Evolutionary conservation across 2,329 filamentous ascomycete genomes (phyloP), one percentile per base, ranked within the genome.

Genomic region (Microdochium paspali): DNA sequence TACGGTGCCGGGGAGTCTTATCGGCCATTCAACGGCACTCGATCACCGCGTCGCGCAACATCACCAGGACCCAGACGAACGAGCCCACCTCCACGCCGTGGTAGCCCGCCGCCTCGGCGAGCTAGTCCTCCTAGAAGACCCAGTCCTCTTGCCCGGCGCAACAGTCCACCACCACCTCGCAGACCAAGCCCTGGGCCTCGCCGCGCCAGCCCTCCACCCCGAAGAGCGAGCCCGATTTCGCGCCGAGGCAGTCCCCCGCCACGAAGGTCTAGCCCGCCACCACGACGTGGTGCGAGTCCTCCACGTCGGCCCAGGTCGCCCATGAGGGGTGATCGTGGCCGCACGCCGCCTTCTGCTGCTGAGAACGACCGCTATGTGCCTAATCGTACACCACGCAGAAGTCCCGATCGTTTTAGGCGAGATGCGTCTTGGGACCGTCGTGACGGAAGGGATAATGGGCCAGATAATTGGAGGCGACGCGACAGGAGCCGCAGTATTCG

Each of bases 1-100:
- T 81, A 80, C 59, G 77, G 77, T 46, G 78, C 78, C 12, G 77
- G 77, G 49, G 77, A 81, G 62, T 80, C 76, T 31, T 81, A 79
- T 68, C 68, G 77, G 50, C 77, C 77, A 10, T 80, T 75, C 49
- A 78, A 77, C 45, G 63, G 72, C 47, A 66, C 72, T 52, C 67
- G 71, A 48, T 75, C 73, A 24, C 71, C 72, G 9, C 66, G 69
- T 2, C 51, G 59, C 61, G 68, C 44, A 57, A 64, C 44, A 61
- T 68, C 46, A 71, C 67, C 46, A 62, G 61, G 44, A 40, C 35
- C 46, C 63, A 61, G 44, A 40, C 35, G 35, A 20, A 18, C 51
- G 46, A 45, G 54, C 48, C 46, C 54, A 47, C 46, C 51, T 51
- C 32, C 50, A 51, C 4, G 54, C 53, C 24, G 48, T 50, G 7